Percentiles rank a stretch among this genome's conserved stretches.
phyloP scores from a whole-genome alignment of 306 rosid species.

The Cucumis sativus region DNA sequence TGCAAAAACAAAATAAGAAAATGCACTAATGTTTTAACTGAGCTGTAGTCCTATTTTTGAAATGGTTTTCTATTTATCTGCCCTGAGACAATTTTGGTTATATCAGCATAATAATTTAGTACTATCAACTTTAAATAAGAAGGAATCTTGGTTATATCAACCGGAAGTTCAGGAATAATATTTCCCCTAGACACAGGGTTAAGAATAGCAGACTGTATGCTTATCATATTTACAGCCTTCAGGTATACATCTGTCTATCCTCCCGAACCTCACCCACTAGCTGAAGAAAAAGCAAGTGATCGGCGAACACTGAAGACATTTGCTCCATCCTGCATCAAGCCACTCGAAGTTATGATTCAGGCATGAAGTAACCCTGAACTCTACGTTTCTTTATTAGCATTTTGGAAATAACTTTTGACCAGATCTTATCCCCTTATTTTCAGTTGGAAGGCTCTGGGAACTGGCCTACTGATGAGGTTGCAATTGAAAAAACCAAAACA shows the following conservation, averaged over 20 bases:
- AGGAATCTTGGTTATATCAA: background rate
- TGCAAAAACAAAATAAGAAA: background rate
- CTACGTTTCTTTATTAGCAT: background rate
- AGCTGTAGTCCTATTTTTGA: background rate
- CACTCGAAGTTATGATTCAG: slow-evolving; percentile 94
- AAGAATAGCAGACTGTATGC: background rate
- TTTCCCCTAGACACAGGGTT: background rate
- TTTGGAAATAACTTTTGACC: slow-evolving; percentile 12
- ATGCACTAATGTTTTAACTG: background rate
- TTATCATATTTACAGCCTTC: slow-evolving; percentile 53
- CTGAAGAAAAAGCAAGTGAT: slow-evolving; percentile 41
- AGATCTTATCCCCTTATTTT: slow-evolving; percentile 9
- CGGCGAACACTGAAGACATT: slow-evolving; percentile 22
- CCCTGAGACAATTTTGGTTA: background rate
- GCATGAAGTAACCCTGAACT: slow-evolving; percentile 24
- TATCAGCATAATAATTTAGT: background rate
- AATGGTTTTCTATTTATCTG: background rate
- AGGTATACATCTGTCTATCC: slow-evolving; percentile 87
- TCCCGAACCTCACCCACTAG: slow-evolving; percentile 76
- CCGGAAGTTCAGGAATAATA: background rate
- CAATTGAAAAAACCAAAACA: slow-evolving; percentile 77
- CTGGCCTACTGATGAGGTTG: slow-evolving; percentile 93
- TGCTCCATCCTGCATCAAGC: slow-evolving; percentile 66
- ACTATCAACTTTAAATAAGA: background rate
- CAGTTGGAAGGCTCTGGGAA: slow-evolving; percentile 97